A percentile compares a stretch with the other conserved stretches of the same genome.
phyloP scores from a whole-genome alignment of 306 rosid genomes.

The Senna siamea region DNA sequence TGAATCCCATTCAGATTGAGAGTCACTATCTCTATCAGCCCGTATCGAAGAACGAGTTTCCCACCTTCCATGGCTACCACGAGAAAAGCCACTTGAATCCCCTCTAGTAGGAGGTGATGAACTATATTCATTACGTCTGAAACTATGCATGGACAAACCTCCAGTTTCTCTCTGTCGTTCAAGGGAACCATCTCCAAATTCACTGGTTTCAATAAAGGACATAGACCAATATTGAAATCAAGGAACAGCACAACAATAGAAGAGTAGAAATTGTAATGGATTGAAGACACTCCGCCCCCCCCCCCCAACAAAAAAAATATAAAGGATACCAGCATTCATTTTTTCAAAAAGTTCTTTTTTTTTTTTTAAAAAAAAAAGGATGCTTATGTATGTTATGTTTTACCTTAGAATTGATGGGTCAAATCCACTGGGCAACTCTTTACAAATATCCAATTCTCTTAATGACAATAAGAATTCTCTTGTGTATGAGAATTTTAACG shows the following conservation, averaged over 20 bases:
- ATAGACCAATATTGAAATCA: slow-evolving; percentile 31
- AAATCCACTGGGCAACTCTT: slow-evolving; percentile 75
- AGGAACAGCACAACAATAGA: slow-evolving; percentile 29
- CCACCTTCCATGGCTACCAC: slow-evolving; percentile 85
- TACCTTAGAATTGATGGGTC: slow-evolving; percentile 82
- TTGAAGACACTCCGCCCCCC: too few species aligned
- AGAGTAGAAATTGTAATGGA: not conserved
- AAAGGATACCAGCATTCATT: slow-evolving; percentile 5
- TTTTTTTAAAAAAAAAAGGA: too few species aligned
- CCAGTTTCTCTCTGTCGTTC: slow-evolving; percentile 75
- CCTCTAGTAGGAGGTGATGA: slow-evolving; percentile 91
- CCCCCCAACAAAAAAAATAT: too few species aligned
- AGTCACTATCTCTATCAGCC: slow-evolving; percentile 80
- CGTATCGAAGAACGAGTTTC: slow-evolving; percentile 80
- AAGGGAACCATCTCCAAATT: slow-evolving; percentile 67
- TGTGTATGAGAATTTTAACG: slow-evolving; percentile 55
- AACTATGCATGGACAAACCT: slow-evolving; percentile 61
- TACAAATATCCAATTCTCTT: slow-evolving; percentile 77
- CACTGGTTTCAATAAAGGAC: slow-evolving; percentile 53
- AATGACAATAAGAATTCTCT: slow-evolving; percentile 82
- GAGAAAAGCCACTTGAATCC: slow-evolving; percentile 60
- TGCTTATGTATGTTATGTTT: not conserved
- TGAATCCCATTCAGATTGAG: slow-evolving; percentile 83
- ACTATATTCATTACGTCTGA: slow-evolving; percentile 71
- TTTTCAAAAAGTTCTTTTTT: too few species aligned